Conservation (phyloP, 2,329 filamentous ascomycete genomes). For the Hortaea sp. region DNA sequence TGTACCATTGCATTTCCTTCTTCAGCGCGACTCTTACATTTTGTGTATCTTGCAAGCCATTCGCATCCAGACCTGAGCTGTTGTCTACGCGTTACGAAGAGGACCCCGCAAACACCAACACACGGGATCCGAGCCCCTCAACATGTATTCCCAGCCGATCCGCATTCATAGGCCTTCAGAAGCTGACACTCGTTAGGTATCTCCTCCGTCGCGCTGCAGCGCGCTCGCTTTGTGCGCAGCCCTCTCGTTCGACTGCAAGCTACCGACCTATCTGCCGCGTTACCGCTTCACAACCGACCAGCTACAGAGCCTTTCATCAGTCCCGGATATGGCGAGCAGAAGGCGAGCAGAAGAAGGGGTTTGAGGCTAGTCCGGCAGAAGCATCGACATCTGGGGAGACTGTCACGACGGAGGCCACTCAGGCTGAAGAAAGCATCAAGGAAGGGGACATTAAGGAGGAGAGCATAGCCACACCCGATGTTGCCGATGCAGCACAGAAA, state of each 20-base stretch:
- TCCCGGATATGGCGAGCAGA: slow-evolving; percentile 25
- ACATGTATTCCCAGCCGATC: neutral
- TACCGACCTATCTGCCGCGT: slow-evolving; percentile 20
- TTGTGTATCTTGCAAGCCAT: too few species aligned
- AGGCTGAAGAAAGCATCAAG: slow-evolving; percentile 15
- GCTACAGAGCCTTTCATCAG: slow-evolving; percentile 29
- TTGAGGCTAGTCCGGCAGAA: slow-evolving; percentile 12
- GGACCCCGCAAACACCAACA: too few species aligned
- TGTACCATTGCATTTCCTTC: too few species aligned
- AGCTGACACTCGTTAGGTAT: slow-evolving; percentile 36
- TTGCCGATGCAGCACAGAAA: slow-evolving; percentile 11
- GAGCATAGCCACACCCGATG: slow-evolving; percentile 12
- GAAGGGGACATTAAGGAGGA: slow-evolving; percentile 19
- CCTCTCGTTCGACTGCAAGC: slow-evolving; percentile 33
- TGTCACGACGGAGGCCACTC: slow-evolving; percentile 21
- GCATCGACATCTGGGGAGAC: slow-evolving; percentile 27
- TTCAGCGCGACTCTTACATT: too few species aligned
- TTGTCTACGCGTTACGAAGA: too few species aligned
- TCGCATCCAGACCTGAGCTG: too few species aligned
- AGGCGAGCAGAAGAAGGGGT: slow-evolving; percentile 29
- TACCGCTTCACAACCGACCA: slow-evolving; percentile 26
- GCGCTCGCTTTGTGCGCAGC: slow-evolving; percentile 42
- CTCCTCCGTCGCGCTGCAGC: slow-evolving; percentile 48
- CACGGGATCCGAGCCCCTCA: neutral
- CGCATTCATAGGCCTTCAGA: neutral